Conservation (phyloP, 768 basidiomycete genomes). For the Tylopilus cervinicoccineus region DNA sequence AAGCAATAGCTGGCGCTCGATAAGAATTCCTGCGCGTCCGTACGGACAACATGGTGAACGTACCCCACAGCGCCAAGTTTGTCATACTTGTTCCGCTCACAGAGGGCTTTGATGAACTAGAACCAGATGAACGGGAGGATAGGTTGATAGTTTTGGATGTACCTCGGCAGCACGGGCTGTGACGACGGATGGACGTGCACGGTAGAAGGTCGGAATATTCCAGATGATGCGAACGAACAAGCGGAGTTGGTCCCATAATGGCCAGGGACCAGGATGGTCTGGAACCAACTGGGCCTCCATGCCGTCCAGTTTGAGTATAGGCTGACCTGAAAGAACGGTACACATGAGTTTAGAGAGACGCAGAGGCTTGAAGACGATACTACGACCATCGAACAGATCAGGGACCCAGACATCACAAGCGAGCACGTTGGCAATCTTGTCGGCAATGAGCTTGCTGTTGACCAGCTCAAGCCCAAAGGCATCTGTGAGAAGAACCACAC, state of each 20-base stretch:
- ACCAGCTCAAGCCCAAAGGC: constrained; percentile 50
- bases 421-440: constrained; percentile 44
- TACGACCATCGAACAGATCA: constrained; percentile 53
- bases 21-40: neutral
- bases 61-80: constrained; percentile 44
- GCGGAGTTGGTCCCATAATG: constrained; percentile 15
- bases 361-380: constrained; percentile 1
- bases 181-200: constrained; percentile 26
- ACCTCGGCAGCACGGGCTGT: constrained; percentile 26
- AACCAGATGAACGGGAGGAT: neutral
- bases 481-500: constrained; percentile 53
- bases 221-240: constrained; percentile 19
- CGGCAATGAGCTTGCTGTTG: constrained; percentile 56
- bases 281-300: constrained; percentile 27
- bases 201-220: constrained; percentile 16
- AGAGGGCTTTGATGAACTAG: constrained; percentile 37
- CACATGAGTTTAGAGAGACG: neutral
- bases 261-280: constrained; percentile 26
- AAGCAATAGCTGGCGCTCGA: constrained; percentile 34
- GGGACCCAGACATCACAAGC: constrained; percentile 63
- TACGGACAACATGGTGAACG: neutral
- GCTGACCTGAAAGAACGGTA: constrained; percentile 23
- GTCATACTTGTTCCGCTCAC: constrained; percentile 36
- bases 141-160: neutral
- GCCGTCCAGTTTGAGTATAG: constrained; percentile 22